Percentiles rank a stretch among this genome's conserved stretches.
Evolutionary conservation across 2,329 filamentous ascomycete genomes (phyloP).

Genomic region (Curvularia eragrostidis): DNA sequence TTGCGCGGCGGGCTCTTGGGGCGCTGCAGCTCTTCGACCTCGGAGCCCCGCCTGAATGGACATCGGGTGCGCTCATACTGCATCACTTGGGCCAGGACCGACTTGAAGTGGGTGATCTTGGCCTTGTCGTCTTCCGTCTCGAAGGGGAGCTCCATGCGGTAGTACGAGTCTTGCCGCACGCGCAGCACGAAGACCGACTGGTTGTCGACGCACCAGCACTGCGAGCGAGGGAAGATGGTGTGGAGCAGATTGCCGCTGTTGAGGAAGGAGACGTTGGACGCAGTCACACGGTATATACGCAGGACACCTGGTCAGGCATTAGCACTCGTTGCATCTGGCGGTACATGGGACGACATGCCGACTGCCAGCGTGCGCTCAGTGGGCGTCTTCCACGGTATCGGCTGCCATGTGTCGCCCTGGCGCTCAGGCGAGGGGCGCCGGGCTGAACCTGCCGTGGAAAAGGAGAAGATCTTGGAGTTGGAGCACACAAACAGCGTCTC

Average conservation of each 20-base stretch:
- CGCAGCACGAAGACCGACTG: conserved; percentile 85
- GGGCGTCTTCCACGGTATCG: conserved; percentile 75
- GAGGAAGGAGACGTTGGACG: conserved; percentile 80
- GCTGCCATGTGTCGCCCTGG: conserved; percentile 56
- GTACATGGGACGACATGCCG: conserved; percentile 57
- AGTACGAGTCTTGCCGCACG: conserved; percentile 82
- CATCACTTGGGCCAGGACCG: conserved; percentile 73
- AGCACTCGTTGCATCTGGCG: conserved; percentile 7
- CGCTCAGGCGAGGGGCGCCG: conserved; percentile 47
- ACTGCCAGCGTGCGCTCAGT: conserved; percentile 82
- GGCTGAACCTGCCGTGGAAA: conserved; percentile 53
- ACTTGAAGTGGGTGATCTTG: conserved; percentile 71
- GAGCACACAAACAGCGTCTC: conserved; percentile 79
- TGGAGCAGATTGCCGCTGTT: conserved; percentile 84
- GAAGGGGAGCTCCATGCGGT: conserved; percentile 84
- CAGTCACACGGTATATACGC: conserved; percentile 83
- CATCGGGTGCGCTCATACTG: conserved; percentile 88
- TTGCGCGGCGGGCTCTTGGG: conserved; percentile 64
- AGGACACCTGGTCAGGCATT: conserved; percentile 65
- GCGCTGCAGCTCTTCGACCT: conserved; percentile 73
- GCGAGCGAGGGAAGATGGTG: conserved; percentile 85
- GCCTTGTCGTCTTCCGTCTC: conserved; percentile 67
- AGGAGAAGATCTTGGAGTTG: conserved; percentile 73
- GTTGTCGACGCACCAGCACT: conserved; percentile 92
- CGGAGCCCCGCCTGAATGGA: conserved; percentile 80